Evolutionary conservation across 164 flowering plant genomes (phyloP), one percentile per base, ranked within the genome.

Genomic region (Cinnamomum chago): DNA sequence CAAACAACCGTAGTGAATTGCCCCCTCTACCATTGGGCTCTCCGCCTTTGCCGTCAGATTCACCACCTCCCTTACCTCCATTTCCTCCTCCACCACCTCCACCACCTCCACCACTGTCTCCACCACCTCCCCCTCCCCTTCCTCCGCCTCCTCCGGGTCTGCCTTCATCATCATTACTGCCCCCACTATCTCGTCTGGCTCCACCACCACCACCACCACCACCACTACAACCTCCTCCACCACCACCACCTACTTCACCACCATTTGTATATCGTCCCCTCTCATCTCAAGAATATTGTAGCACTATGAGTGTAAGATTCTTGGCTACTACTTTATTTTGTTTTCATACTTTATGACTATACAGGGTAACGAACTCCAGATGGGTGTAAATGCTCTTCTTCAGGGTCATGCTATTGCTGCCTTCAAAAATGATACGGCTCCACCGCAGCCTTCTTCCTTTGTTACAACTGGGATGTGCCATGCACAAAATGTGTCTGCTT

Each of bases 1-100:
- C 82, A 51, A 78, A 69, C 22, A 68, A 70, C 72, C 75, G 73
- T 47, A 17, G 18, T 64, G 90, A 86, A 69, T 69, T 80, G 20
- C 84, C 87, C 17, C 86, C 94, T 81, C 72, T 83, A 5, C 86
- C 90, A 6, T 83, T 82, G 75, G 88, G 88, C 68, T 88, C 94
- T 80, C 96, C 96, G 47, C 92, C 94, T 17, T 73, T 85, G 71
- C 96, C 94, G 33, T 82, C 81, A 65, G 88, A 83, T 76, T 74
- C 83, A 68, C 78, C 76, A 24, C 76, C 79, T 6, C 79, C 50
- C 15, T 81, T 79, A 18, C 71, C 82, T 23, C 77, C 70, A 23
- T 74, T 85, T 24, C 86, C 81, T 40, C 77, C 85, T 62, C 40
- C 86, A 1, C 75, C 75, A 15, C 76, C 81, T 12, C 74, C 84